Evolutionary conservation across 768 basidiomycete species (phyloP).

Genomic region (Hygrocybe coccinea): DNA sequence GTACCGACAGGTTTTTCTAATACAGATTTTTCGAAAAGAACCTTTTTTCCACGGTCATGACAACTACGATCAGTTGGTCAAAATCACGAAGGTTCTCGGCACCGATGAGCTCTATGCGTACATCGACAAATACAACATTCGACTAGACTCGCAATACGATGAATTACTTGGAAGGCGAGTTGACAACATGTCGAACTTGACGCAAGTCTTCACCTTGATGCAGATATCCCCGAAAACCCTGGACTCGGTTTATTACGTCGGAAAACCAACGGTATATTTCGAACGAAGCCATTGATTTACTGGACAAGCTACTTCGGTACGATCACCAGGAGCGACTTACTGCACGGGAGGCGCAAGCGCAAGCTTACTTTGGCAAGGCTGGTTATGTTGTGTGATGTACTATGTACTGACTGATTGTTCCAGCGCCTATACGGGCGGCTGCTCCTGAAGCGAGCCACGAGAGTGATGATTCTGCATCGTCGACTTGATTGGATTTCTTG

Average conservation of each 20-base stretch:
- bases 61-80: slow-evolving; percentile 97
- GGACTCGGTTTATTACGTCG: slow-evolving; percentile 91
- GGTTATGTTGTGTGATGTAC: slow-evolving; percentile 9
- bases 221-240: slow-evolving; percentile 90
- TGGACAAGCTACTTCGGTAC: slow-evolving; percentile 93
- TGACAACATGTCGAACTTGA: too few relatives aligned
- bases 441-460: slow-evolving; percentile 39
- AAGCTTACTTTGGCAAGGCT: slow-evolving; percentile 82
- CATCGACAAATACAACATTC: slow-evolving; percentile 92
- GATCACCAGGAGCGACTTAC: slow-evolving; percentile 97
- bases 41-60: slow-evolving; percentile 99
- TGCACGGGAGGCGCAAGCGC: slow-evolving; percentile 86
- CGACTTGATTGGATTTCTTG: too few relatives aligned
- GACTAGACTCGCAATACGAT: slow-evolving; percentile 93
- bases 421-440: slow-evolving; percentile 48
- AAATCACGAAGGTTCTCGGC: slow-evolving; percentile 95
- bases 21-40: slow-evolving; percentile 95
- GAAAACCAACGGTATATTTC: slow-evolving; percentile 96
- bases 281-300: slow-evolving; percentile 92
- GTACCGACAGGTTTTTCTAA: slow-evolving; percentile 7
- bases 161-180: slow-evolving; percentile 81
- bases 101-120: slow-evolving; percentile 93
- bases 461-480: slow-evolving; percentile 32
- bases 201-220: too few relatives aligned
- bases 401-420: slow-evolving; percentile 10